Conservation (phyloP, 2,329 filamentous ascomycete species). For the Colletotrichum abscissum region DNA sequence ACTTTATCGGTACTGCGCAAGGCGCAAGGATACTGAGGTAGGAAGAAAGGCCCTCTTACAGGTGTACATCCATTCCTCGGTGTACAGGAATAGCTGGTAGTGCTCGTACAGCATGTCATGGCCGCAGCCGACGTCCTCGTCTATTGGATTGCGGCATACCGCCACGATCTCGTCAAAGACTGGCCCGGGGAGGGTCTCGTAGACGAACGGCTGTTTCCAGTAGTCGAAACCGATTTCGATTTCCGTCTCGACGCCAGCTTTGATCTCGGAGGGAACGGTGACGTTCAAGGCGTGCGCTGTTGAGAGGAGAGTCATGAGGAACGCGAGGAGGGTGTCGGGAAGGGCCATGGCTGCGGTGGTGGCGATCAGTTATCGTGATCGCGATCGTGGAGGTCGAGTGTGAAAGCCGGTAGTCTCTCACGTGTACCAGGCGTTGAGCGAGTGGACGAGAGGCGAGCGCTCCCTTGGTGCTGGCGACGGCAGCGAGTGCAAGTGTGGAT, state of each 20-base stretch:
- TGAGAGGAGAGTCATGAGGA: neutral
- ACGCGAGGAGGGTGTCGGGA: neutral
- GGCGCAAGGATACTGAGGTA: neutral
- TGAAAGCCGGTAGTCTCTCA: neutral
- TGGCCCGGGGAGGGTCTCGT: neutral
- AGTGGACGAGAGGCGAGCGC: neutral
- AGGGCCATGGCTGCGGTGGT: neutral
- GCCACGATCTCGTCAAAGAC: neutral
- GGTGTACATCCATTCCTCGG: slow-evolving; percentile 1
- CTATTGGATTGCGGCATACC: slow-evolving; percentile 14
- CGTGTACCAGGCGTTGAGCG: neutral
- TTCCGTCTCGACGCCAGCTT: slow-evolving; percentile 19
- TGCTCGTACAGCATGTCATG: slow-evolving; percentile 18
- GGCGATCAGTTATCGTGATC: neutral
- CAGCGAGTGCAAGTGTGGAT: neutral
- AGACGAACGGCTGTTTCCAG: slow-evolving; percentile 23
- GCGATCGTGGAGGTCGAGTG: neutral
- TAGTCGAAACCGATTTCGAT: slow-evolving; percentile 23
- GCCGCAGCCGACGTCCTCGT: slow-evolving; percentile 4
- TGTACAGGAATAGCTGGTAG: slow-evolving; percentile 18
- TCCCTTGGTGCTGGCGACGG: neutral
- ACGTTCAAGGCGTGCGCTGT: slow-evolving; percentile 3
- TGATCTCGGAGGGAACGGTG: neutral
- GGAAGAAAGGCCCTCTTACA: neutral
- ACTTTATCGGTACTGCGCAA: neutral